Evolutionary conservation across 2,329 filamentous ascomycete species (phyloP), one percentile per base, ranked within the genome.

Genomic region (Celoporthe dispersa): DNA sequence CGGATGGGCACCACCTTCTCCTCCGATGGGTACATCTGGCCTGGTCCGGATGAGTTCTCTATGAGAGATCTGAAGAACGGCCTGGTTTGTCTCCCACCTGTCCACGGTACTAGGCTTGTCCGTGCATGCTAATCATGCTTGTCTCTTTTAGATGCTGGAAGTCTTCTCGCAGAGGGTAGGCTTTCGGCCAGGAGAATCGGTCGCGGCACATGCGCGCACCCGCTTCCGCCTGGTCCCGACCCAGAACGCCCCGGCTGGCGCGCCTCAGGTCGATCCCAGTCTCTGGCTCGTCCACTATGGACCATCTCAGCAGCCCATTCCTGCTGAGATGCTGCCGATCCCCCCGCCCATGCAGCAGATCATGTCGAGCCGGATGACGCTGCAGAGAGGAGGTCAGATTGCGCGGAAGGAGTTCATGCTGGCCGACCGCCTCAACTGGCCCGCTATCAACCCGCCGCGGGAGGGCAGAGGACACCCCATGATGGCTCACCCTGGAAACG

Each of bases 331-430:
- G 74, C 87, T 95, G 25, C 90, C 88, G 0, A 84, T 91, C 69
- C 85, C 89, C 57, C 85, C 87, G 63, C 88, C 89, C 37, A 84
- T 87, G 59, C 89, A 90, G 71, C 80, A 83, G 63, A 85, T 87
- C 22, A 84, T 94, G 78, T 85, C 86, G 70, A 87, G 89, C 68
- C 85, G 89, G 76, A 85, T 81, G 79, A 92, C 84, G 79, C 92
- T 84, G 81, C 90, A 92, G 80, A 87, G 85, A 68, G 92, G 93
- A 73, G 95, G 94, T 8, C 92, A 94, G 75, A 90, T 97, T 60
- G 88, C 91, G 69, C 91, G 94, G 75, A 97, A 97, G 78, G 94
- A 98, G 76, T 98, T 98, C 78, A 97, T 98, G 91, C 86, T 98
- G 28, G 90, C 92, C 64, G 96, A 98, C 80, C 90, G 93, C 55